Conservation (phyloP, 805 yeast genomes). For the Lipomyces japonicus region DNA sequence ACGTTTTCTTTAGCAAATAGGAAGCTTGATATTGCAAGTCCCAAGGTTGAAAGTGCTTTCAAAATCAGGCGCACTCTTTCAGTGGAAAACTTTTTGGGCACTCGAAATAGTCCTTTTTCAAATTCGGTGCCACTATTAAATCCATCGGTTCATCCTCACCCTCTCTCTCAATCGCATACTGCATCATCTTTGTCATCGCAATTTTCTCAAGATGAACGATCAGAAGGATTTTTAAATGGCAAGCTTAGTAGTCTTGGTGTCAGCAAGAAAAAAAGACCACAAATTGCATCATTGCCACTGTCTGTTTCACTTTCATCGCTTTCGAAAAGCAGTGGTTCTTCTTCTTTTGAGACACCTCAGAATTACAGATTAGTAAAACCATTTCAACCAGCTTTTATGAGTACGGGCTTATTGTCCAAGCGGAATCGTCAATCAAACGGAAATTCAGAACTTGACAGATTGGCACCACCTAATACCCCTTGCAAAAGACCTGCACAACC, state of each 20-base stretch:
- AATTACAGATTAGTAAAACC: constrained; percentile 73
- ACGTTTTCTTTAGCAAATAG: constrained; percentile 7
- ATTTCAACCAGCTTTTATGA: constrained; percentile 74
- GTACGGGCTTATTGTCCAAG: constrained; percentile 67
- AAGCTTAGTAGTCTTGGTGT: background rate
- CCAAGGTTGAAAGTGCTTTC: constrained; percentile 12
- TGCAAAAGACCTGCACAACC: constrained; percentile 46
- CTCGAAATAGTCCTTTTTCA: constrained; percentile 25
- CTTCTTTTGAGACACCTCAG: constrained; percentile 47
- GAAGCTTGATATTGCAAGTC: background rate
- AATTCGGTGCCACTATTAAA: constrained; percentile 21
- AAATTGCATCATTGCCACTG: constrained; percentile 9
- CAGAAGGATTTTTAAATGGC: constrained; percentile 1
- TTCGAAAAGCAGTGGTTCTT: constrained; percentile 4
- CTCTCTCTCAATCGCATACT: constrained; percentile 29
- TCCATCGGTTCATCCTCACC: constrained; percentile 30
- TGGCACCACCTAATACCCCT: constrained; percentile 60
- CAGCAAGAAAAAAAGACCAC: constrained; percentile 19
- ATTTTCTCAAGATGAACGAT: constrained; percentile 23
- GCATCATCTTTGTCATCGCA: constrained; percentile 9
- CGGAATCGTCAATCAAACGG: constrained; percentile 45
- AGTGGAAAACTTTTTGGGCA: constrained; percentile 22
- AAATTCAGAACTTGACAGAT: constrained; percentile 30
- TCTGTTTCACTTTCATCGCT: constrained; percentile 18
- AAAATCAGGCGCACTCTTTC: constrained; percentile 32